Base-by-base conservation (phyloP, 1,284 basidiomycete genomes). In the Cutaneotrichosporon arboriforme region DNA sequence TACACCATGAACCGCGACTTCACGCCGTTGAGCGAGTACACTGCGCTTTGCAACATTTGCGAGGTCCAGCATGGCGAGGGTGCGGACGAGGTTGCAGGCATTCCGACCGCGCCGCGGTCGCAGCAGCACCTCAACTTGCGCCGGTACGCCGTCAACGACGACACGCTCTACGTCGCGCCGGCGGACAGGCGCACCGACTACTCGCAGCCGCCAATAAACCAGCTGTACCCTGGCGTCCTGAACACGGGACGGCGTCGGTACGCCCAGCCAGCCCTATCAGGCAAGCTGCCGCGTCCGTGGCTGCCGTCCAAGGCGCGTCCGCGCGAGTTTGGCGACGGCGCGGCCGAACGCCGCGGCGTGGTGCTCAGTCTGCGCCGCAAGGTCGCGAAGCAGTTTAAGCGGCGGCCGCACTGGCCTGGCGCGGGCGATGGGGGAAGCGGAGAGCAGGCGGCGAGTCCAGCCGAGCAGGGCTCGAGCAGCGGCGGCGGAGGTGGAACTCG, bases 141-240 rank as follows among this genome's bases (percentile, higher is more conserved):
- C 54, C 79, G 90, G 57, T 94, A 94, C 68, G 87, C 87, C 1
- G 84, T 90, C 66, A 91, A 93, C 67, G 92, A 96, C 66, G 93
- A 96, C 62, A 93, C 89, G 2, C 73, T 97, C 26, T 97, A 97
- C 68, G 89, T 96, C 36, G 93, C 90, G 4, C 89, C 89, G 0
- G 87, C 90, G 65, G 90, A 93, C 67, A 84, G 87, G 55, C 79
- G 86, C 33, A 96, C 91, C 13, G 90, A 96, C 76, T 96, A 92
- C 72, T 90, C 88, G 0, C 92, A 96, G 73, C 91, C 91, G 0
- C 91, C 92, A 0, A 91, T 96, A 88, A 85, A 87, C 12, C 88
- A 88, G 65, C 92, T 89, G 83, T 94, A 90, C 68, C 81, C 80
- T 44, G 91, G 91, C 0, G 88, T 94, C 9, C 78, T 96, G 7